Evolutionary conservation across 306 rosid species (phyloP).

Genomic region (Cicer pinnatifidum): DNA sequence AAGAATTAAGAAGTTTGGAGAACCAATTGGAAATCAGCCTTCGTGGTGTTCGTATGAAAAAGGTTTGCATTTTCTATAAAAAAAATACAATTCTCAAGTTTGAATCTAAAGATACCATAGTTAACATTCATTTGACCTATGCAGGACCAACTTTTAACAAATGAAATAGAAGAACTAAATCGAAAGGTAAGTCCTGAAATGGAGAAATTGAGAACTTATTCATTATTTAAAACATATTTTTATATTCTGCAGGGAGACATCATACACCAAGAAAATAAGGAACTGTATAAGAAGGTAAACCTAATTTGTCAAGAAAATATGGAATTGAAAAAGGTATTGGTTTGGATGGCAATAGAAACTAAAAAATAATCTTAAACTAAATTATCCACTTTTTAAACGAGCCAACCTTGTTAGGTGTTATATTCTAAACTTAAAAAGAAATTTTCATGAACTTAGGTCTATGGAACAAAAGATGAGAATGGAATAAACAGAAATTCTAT

Average conservation of each 20-base stretch:
- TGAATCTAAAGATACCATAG: slow-evolving; percentile 11
- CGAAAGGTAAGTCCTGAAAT: slow-evolving; percentile 69
- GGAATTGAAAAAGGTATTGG: slow-evolving; percentile 62
- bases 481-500: slow-evolving; percentile 53
- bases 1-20: slow-evolving; percentile 74
- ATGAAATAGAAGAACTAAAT: slow-evolving; percentile 82
- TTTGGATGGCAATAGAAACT: slow-evolving; percentile 40
- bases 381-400: slow-evolving; percentile 22
- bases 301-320: slow-evolving; percentile 65
- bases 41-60: slow-evolving; percentile 75
- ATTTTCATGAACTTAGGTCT: slow-evolving; percentile 62
- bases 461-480: slow-evolving; percentile 66
- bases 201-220: slow-evolving; percentile 35
- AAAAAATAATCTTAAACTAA: slow-evolving; percentile 41
- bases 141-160: slow-evolving; percentile 78
- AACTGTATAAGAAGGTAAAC: slow-evolving; percentile 77
- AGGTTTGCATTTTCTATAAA: slow-evolving; percentile 49
- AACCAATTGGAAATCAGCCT: slow-evolving; percentile 83
- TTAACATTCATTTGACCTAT: slow-evolving; percentile 38
- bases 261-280: slow-evolving; percentile 76
- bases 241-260: slow-evolving; percentile 69
- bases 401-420: slow-evolving; percentile 28
- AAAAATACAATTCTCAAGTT: slow-evolving; percentile 18
- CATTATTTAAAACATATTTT: slow-evolving; percentile 28
- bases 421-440: slow-evolving; percentile 49